Evolutionary conservation across 495 filamentous ascomycete species (phyloP).

Genomic region (Tuber brumale): DNA sequence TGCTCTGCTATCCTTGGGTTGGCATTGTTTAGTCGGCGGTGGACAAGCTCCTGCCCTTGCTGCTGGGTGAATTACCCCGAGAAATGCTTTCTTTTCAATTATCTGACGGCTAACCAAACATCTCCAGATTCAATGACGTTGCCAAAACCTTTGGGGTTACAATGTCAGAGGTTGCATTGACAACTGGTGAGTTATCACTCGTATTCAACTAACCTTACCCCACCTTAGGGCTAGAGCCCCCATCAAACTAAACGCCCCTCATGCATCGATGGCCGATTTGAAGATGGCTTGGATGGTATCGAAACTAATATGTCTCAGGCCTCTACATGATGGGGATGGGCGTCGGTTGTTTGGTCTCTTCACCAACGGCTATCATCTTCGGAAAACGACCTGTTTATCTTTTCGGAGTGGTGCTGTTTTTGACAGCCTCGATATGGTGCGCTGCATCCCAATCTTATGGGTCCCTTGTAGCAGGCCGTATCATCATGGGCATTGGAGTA

Average conservation of each 20-base stretch:
- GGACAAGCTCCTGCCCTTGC: constrained; percentile 89
- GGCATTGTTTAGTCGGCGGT: constrained; percentile 88
- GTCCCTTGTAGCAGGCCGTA: constrained; percentile 72
- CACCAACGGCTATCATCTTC: constrained; percentile 83
- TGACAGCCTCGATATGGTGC: constrained; percentile 77
- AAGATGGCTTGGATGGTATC: background rate
- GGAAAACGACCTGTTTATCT: constrained; percentile 93
- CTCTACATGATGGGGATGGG: constrained; percentile 94
- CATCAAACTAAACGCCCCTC: background rate
- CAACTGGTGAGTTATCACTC: constrained; percentile 50
- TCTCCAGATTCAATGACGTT: constrained; percentile 61
- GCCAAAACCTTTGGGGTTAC: constrained; percentile 63
- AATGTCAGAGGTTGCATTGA: constrained; percentile 71
- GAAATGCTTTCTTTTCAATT: background rate
- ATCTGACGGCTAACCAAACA: background rate
- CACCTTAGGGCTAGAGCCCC: background rate
- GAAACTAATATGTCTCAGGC: constrained; percentile 45
- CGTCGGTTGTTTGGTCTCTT: constrained; percentile 72
- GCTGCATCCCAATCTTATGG: constrained; percentile 71
- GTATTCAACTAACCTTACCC: background rate
- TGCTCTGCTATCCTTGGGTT: constrained; percentile 74
- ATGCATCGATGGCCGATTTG: background rate
- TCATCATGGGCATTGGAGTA: constrained; percentile 82
- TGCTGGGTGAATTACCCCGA: constrained; percentile 51
- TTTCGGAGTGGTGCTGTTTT: constrained; percentile 65